Conservation (phyloP, 169 alveolate genomes). For the Plasmodium malariae region DNA sequence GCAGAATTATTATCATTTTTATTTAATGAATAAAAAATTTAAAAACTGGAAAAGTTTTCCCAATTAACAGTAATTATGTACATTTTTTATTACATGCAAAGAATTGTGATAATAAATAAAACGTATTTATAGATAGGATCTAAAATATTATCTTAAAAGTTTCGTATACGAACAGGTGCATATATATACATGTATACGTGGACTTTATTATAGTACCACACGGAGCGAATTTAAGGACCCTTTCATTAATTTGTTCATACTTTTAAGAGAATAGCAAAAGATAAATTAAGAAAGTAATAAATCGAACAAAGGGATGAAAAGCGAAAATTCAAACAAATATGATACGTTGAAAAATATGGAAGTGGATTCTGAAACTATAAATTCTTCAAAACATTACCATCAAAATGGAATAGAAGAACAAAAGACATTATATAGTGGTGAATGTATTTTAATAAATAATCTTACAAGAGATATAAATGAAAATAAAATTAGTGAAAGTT, state of each 20-base stretch:
- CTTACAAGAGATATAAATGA: neutral
- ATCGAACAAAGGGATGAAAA: too few species aligned
- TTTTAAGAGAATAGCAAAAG: too few species aligned
- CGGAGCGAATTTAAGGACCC: too few species aligned
- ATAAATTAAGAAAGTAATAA: too few species aligned
- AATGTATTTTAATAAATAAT: constrained; percentile 3
- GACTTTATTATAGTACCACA: neutral
- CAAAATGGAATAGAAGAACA: constrained; percentile 11
- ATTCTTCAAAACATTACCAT: neutral
- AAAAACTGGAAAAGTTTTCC: neutral
- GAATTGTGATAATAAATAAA: neutral
- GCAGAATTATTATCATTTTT: too few species aligned
- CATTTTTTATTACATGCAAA: neutral
- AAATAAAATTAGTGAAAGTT: constrained; percentile 10
- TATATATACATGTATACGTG: neutral
- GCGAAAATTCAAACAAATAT: neutral
- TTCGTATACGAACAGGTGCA: neutral
- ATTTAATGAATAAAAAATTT: too few species aligned
- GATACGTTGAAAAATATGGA: neutral
- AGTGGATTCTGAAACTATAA: neutral
- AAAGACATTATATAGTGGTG: neutral
- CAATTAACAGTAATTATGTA: neutral
- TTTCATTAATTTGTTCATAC: too few species aligned
- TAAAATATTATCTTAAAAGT: neutral
- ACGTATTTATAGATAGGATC: neutral